A percentile compares a stretch with the other conserved stretches of the same genome.
These are phyloP conservation scores for Trichophyton equinum DNA, from an alignment of 2,329 filamentous ascomycete genomes.

Conservation along the genomic window DNA sequence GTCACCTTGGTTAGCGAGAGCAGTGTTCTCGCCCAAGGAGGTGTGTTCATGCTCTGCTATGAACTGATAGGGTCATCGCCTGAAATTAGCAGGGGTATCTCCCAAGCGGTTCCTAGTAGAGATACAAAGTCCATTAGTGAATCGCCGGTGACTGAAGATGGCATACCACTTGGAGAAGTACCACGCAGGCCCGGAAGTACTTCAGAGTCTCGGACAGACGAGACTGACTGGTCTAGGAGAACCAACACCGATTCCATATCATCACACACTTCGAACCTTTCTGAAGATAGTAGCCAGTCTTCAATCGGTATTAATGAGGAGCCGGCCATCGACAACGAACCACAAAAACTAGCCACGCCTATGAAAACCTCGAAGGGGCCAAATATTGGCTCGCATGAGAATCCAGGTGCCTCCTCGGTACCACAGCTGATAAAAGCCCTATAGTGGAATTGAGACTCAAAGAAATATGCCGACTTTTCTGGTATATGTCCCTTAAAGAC, in stretches of 20 bases:
- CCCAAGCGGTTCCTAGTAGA: neutral
- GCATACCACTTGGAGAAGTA: neutral
- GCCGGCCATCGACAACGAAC: neutral
- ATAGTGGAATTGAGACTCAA: neutral
- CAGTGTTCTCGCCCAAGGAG: constrained; percentile 59
- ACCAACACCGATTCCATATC: neutral
- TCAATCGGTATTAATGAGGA: neutral
- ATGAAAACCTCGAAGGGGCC: neutral
- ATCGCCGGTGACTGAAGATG: neutral
- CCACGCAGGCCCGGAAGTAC: neutral
- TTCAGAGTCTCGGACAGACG: neutral
- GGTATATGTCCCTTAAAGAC: neutral
- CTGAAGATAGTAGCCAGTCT: neutral
- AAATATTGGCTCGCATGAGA: neutral
- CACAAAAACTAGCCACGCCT: neutral
- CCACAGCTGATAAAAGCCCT: neutral
- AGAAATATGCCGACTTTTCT: neutral
- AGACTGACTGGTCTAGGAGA: neutral
- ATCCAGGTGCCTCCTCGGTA: neutral
- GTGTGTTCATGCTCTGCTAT: constrained; percentile 97
- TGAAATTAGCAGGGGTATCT: neutral
- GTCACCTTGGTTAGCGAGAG: constrained; percentile 63
- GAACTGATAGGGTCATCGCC: constrained; percentile 49
- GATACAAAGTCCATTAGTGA: neutral
- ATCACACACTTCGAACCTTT: neutral